phyloP scores from a whole-genome alignment of 2,329 filamentous ascomycete genomes.

The Neofusicoccum parvum region DNA sequence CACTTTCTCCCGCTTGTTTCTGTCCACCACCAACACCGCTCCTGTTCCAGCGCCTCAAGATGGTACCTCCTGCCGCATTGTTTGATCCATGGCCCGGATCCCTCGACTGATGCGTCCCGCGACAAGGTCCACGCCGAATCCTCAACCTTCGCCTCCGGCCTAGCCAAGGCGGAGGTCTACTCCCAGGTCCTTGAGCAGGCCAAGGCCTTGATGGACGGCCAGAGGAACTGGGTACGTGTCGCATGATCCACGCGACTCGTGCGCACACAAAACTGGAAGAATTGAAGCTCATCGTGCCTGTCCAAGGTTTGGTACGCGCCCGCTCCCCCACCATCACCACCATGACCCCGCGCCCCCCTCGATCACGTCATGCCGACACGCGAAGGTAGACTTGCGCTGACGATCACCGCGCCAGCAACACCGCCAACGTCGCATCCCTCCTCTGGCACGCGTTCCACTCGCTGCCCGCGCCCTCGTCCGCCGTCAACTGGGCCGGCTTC shows the following conservation, averaged over 20 bases:
- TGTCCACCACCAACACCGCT: neutral
- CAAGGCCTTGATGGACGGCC: conserved; percentile 68
- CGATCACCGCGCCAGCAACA: conserved; percentile 58
- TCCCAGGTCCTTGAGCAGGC: conserved; percentile 73
- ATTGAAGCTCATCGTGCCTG: neutral
- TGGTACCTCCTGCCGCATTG: neutral
- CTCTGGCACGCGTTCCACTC: conserved; percentile 81
- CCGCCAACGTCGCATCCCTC: conserved; percentile 73
- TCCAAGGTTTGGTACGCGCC: conserved; percentile 21
- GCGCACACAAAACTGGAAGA: neutral
- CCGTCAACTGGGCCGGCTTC: conserved; percentile 83
- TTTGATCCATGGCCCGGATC: neutral
- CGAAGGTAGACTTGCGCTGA: conserved; percentile 4
- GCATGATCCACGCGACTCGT: neutral
- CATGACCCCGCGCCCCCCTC: too few relatives aligned
- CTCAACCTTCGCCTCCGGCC: conserved; percentile 67
- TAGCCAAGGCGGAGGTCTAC: conserved; percentile 74
- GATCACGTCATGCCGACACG: neutral
- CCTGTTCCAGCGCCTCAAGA: neutral
- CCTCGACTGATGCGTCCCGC: neutral
- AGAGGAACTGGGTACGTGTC: conserved; percentile 73
- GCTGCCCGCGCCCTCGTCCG: conserved; percentile 63
- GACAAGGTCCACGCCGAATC: conserved; percentile 74
- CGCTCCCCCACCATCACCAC: neutral
- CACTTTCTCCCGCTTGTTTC: neutral